phyloP scores from a whole-genome alignment of 2,329 filamentous ascomycete genomes.

The Talaromyces sp. region DNA sequence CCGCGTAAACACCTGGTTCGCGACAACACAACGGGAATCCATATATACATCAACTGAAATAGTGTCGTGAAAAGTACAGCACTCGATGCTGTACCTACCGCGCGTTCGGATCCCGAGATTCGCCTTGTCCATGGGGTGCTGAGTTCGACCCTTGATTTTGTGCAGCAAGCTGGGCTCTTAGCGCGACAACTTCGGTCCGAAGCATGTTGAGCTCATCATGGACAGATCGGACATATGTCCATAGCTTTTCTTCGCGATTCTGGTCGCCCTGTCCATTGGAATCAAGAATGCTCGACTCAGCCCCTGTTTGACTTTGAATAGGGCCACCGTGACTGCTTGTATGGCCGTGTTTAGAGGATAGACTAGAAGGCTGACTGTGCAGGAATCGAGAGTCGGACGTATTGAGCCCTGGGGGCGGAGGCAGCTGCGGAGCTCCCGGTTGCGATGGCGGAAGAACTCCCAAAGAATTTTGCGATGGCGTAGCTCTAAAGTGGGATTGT shows the following conservation, averaged over 20 bases:
- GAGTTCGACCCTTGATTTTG: conserved; percentile 11
- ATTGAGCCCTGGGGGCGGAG: conserved; percentile 38
- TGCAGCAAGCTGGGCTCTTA: conserved; percentile 36
- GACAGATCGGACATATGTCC: conserved; percentile 40
- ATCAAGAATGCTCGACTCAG: conserved; percentile 16
- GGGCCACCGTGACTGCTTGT: conserved; percentile 30
- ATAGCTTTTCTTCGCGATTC: conserved; percentile 35
- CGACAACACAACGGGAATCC: background rate
- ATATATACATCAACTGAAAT: background rate
- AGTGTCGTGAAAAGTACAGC: background rate
- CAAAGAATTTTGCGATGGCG: conserved; percentile 17
- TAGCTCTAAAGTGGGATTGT: conserved; percentile 33
- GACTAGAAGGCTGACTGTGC: conserved; percentile 31
- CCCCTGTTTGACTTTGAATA: conserved; percentile 19
- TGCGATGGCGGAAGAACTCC: conserved; percentile 32
- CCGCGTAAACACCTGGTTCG: background rate
- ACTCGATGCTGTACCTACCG: background rate
- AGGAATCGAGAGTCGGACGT: conserved; percentile 39
- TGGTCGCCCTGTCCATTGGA: conserved; percentile 22
- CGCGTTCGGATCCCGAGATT: background rate
- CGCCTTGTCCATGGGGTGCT: background rate
- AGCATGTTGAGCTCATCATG: conserved; percentile 38
- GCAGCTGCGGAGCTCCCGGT: conserved; percentile 38
- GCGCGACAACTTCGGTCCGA: conserved; percentile 37
- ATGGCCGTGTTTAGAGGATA: conserved; percentile 33